A percentile compares a stretch with the other conserved stretches of the same genome.
Evolutionary conservation across 148 eudicot genomes (phyloP).

Genomic region (Fagopyrum esculentum): DNA sequence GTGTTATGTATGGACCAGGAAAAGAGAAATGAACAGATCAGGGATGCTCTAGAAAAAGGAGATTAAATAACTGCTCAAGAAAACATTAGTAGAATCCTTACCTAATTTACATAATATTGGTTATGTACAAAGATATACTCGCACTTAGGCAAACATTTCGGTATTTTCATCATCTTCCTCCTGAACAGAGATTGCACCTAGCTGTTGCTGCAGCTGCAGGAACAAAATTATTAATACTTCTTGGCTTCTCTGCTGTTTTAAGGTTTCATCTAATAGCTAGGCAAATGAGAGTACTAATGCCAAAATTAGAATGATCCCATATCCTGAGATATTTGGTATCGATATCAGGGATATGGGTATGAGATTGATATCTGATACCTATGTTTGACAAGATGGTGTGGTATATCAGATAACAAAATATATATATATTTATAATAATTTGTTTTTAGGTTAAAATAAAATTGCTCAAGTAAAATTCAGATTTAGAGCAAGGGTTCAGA

Average conservation of each 20-base stretch:
- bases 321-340: too few species aligned
- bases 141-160: neutral
- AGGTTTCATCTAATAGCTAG: too few species aligned
- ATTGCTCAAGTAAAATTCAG: neutral
- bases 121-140: neutral
- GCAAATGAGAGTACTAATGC: too few species aligned
- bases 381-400: too few species aligned
- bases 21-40: neutral
- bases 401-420: too few species aligned
- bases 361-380: too few species aligned
- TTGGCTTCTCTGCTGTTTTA: too few species aligned
- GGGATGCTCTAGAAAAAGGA: neutral
- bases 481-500: neutral
- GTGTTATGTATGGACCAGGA: neutral
- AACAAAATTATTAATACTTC: neutral
- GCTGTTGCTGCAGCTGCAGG: slow-evolving; percentile 64
- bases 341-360: too few species aligned
- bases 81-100: neutral
- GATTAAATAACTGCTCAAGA: neutral
- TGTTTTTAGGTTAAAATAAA: too few species aligned
- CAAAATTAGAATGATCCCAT: too few species aligned
- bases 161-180: slow-evolving; percentile 33
- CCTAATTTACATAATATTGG: neutral
- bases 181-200: slow-evolving; percentile 35
- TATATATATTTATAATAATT: too few species aligned